Percentiles rank a stretch among this genome's conserved stretches.
phyloP scores from a whole-genome alignment of 192 early-diverging fungal species.

The Podila verticillata region DNA sequence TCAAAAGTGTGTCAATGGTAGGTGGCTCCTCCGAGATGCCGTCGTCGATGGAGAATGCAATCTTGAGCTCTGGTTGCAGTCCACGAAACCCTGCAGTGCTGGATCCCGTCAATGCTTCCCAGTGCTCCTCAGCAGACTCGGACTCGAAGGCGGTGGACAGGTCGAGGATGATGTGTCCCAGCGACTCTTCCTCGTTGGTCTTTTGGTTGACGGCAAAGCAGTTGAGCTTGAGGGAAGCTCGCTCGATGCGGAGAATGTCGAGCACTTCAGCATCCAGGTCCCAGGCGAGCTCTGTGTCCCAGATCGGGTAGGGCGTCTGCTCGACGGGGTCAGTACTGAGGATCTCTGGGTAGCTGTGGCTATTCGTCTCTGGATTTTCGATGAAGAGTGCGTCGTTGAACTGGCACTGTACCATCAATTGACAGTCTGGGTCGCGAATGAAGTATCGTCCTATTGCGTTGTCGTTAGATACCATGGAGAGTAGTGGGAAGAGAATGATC shows the following conservation, averaged over 20 bases:
- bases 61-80: constrained; percentile 51
- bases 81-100: constrained; percentile 40
- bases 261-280: constrained; percentile 56
- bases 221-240: constrained; percentile 54
- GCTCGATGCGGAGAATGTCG: constrained; percentile 50
- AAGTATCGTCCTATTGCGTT: constrained; percentile 50
- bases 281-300: constrained; percentile 60
- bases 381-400: constrained; percentile 57
- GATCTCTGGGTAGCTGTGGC: constrained; percentile 50
- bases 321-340: constrained; percentile 55
- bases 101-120: constrained; percentile 40
- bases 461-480: no score
- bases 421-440: constrained; percentile 45
- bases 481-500: not conserved
- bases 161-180: constrained; percentile 55
- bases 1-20: constrained; percentile 42
- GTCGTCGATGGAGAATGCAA: constrained; percentile 49
- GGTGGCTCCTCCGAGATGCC: constrained; percentile 39
- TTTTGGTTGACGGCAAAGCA: constrained; percentile 51
- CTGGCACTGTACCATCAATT: constrained; percentile 53
- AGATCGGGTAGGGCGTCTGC: constrained; percentile 54
- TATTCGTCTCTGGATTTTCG: constrained; percentile 54
- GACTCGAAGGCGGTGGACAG: constrained; percentile 45
- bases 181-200: constrained; percentile 40
- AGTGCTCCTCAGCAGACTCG: constrained; percentile 46